Base-by-base conservation (phyloP, 805 yeast genomes). In the Yarrowia yakushimensis region DNA sequence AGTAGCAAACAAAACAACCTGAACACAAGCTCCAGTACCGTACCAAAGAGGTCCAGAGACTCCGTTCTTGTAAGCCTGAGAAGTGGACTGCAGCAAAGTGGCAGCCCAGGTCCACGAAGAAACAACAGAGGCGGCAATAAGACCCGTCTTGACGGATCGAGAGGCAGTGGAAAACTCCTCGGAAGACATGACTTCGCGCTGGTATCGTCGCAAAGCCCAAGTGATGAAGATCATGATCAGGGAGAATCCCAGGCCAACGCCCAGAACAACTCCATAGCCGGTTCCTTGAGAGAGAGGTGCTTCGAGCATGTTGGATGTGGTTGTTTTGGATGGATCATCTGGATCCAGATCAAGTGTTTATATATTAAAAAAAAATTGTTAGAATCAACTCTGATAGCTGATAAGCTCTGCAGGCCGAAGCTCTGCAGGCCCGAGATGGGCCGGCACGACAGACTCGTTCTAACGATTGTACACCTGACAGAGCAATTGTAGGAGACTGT, bases 91-190 rank as follows among this genome's bases (percentile, higher is more conserved):
- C 28, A 88, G 77, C 50, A 88, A 75, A 1, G 96, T 88, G 2
- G 90, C 89, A 15, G 88, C 88, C 91, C 91, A 86, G 9, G 97
- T 90, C 98, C 98, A 92, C 10, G 93, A 85, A 11, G 93, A 85
- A 10, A 91, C 97, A 28, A 92, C 97, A 9, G 97, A 96, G 8
- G 96, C 85, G 5, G 93, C 85, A 65, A 90, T 86, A 67, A 92
- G 78, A 54, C 94, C 94, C 0, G 93, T 85, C 68, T 87, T 88
- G 39, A 92, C 96, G 3, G 89, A 79, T 72, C 97, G 82, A 67
- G 97, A 97, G 33, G 97, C 97, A 8, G 97, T 91, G 2, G 96
- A 84, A 69, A 92, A 92, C 71, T 91, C 96, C 75, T 92, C 97
- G 4, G 97, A 91, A 7, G 96, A 90, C 74, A 90, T 86, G 63